A percentile compares a stretch with the other conserved stretches of the same genome.
Evolutionary conservation across 495 filamentous ascomycete genomes (phyloP).

Genomic region (Podospora pseudocomata): DNA sequence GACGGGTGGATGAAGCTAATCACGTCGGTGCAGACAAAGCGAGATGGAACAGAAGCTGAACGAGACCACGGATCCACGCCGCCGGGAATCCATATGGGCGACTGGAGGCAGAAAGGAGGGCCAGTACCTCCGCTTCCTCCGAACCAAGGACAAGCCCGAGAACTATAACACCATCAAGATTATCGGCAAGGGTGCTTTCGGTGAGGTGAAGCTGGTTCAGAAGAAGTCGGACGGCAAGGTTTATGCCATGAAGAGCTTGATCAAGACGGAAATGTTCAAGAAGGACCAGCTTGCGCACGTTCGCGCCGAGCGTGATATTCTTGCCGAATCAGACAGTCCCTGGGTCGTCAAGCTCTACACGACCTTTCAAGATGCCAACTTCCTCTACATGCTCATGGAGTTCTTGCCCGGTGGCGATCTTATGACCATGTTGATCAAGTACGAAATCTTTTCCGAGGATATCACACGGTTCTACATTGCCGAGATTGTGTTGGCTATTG

Average conservation of each 20-base stretch:
- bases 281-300: constrained; percentile 99
- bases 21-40: constrained; percentile 59
- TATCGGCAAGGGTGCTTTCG: constrained; percentile 98
- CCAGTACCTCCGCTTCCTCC: constrained; percentile 87
- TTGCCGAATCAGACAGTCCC: constrained; percentile 96
- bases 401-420: constrained; percentile 96
- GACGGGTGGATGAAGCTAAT: neutral
- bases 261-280: constrained; percentile 99
- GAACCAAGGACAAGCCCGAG: constrained; percentile 83
- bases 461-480: constrained; percentile 99
- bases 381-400: constrained; percentile 99
- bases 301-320: constrained; percentile 92
- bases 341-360: constrained; percentile 98
- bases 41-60: constrained; percentile 81
- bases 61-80: constrained; percentile 66
- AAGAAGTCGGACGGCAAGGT: constrained; percentile 95
- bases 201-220: constrained; percentile 94
- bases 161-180: constrained; percentile 96
- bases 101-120: constrained; percentile 79
- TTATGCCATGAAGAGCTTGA: constrained; percentile 95
- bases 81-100: constrained; percentile 71
- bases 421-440: constrained; percentile 99
- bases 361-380: constrained; percentile 92
- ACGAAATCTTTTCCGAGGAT: constrained; percentile 98
- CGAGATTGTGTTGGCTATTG: constrained; percentile 94